phyloP scores from a whole-genome alignment of 495 filamentous ascomycete species.

The Chaetomidium leptoderma region DNA sequence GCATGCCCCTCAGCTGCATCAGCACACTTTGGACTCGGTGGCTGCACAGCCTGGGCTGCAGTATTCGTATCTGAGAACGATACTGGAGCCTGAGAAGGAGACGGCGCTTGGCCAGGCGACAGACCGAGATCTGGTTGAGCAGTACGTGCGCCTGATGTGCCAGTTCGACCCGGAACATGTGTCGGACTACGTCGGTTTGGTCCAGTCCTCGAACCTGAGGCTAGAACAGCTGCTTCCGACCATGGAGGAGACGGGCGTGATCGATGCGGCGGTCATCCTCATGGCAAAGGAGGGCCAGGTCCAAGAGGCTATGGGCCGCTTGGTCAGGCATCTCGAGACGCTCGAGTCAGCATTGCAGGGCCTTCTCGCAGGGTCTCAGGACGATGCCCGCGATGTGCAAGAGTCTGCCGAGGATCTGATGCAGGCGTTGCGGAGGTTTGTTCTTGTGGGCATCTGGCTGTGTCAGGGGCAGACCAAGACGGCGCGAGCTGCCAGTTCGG shows the following conservation, averaged over 20 bases:
- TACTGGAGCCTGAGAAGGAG: slow-evolving; percentile 65
- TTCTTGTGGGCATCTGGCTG: slow-evolving; percentile 88
- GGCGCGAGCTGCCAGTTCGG: slow-evolving; percentile 25
- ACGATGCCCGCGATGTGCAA: slow-evolving; percentile 48
- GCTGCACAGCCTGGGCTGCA: slow-evolving; percentile 59
- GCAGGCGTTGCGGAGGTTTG: slow-evolving; percentile 78
- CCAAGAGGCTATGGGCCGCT: slow-evolving; percentile 73
- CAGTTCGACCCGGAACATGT: slow-evolving; percentile 76
- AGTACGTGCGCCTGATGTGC: slow-evolving; percentile 88
- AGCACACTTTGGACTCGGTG: slow-evolving; percentile 61
- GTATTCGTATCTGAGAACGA: slow-evolving; percentile 70
- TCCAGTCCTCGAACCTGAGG: slow-evolving; percentile 75
- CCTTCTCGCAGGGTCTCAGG: slow-evolving; percentile 49
- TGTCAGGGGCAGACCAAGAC: slow-evolving; percentile 85
- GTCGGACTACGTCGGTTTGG: slow-evolving; percentile 72
- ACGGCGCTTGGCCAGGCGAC: slow-evolving; percentile 33
- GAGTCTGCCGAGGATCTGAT: slow-evolving; percentile 58
- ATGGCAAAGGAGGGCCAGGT: slow-evolving; percentile 88
- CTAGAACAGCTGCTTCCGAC: slow-evolving; percentile 77
- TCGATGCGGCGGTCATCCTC: slow-evolving; percentile 89
- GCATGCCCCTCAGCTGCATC: slow-evolving; percentile 67
- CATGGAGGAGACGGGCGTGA: slow-evolving; percentile 81
- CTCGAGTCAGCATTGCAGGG: slow-evolving; percentile 76
- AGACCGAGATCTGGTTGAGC: slow-evolving; percentile 63
- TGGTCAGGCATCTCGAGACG: slow-evolving; percentile 70